Conservation (phyloP, 768 basidiomycete genomes). For the Lactarius quietus region DNA sequence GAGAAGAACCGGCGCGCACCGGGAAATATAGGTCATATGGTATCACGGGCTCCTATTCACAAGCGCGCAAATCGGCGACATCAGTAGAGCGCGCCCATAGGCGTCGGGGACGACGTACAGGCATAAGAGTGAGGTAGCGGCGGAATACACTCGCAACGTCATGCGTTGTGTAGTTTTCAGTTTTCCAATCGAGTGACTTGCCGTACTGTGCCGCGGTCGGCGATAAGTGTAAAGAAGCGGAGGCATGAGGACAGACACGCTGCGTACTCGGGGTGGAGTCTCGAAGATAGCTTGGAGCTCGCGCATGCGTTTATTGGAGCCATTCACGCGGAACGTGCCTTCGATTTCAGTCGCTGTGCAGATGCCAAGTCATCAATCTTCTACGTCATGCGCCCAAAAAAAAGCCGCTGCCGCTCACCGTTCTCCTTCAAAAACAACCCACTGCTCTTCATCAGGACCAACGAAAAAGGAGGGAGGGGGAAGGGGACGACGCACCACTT, state of each 20-base stretch:
- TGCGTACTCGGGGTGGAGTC: conserved; percentile 71
- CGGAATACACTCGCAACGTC: conserved; percentile 97
- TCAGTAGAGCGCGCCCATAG: not conserved
- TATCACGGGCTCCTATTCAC: conserved; percentile 83
- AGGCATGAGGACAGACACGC: not conserved
- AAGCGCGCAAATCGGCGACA: conserved; percentile 15
- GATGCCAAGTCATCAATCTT: not conserved
- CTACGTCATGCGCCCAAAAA: not conserved
- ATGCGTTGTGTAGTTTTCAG: conserved; percentile 84
- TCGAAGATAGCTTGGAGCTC: conserved; percentile 93
- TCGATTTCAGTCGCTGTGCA: conserved; percentile 76
- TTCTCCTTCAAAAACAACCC: conserved; percentile 94
- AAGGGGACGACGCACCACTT: conserved; percentile 70
- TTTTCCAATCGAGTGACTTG: conserved; percentile 88
- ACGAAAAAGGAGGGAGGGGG: conserved; percentile 14
- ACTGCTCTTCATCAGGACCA: conserved; percentile 38
- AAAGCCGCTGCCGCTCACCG: conserved; percentile 43
- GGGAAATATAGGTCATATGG: conserved; percentile 85
- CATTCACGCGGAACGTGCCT: conserved; percentile 93
- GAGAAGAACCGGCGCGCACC: conserved; percentile 46
- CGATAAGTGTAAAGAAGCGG: conserved; percentile 5
- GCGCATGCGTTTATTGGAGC: conserved; percentile 94
- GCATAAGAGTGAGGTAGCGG: conserved; percentile 94
- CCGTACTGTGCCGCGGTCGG: conserved; percentile 65
- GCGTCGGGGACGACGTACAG: conserved; percentile 55